Evolutionary conservation across 2,329 filamentous ascomycete genomes (phyloP).

Genomic region (Chalara sp.): DNA sequence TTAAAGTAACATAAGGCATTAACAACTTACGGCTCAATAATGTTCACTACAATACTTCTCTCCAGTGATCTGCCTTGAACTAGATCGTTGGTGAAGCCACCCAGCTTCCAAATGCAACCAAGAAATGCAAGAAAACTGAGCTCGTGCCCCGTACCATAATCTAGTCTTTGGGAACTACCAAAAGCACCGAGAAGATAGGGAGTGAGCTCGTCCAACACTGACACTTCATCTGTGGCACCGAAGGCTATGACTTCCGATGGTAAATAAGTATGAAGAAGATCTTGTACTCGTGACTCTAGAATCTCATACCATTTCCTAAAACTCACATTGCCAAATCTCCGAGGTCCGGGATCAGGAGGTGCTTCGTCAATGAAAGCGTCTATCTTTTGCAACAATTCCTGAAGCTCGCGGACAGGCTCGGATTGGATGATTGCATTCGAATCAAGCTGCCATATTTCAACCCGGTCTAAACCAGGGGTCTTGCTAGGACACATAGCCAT

Average conservation of each 20-base stretch:
- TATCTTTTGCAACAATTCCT: slow-evolving; percentile 58
- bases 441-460: slow-evolving; percentile 45
- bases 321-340: slow-evolving; percentile 86
- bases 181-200: slow-evolving; percentile 80
- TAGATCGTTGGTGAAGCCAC: slow-evolving; percentile 59
- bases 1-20: slow-evolving; percentile 19
- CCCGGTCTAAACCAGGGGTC: slow-evolving; percentile 30
- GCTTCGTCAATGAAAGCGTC: slow-evolving; percentile 65
- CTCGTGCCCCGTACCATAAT: slow-evolving; percentile 96
- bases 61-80: slow-evolving; percentile 51
- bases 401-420: slow-evolving; percentile 52
- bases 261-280: slow-evolving; percentile 51
- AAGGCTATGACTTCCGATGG: slow-evolving; percentile 35
- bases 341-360: slow-evolving; percentile 77
- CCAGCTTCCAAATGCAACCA: slow-evolving; percentile 84
- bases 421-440: slow-evolving; percentile 32
- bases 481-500: slow-evolving; percentile 72
- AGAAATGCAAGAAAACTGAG: slow-evolving; percentile 91
- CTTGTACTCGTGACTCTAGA: slow-evolving; percentile 51
- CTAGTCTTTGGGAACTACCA: slow-evolving; percentile 80
- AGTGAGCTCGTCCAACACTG: slow-evolving; percentile 60
- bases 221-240: slow-evolving; percentile 23
- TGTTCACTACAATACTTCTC: slow-evolving; percentile 70
- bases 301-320: slow-evolving; percentile 79
- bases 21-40: slow-evolving; percentile 68